phyloP scores from a whole-genome alignment of 1,284 basidiomycete genomes.

The Apiotrichum gracile region DNA sequence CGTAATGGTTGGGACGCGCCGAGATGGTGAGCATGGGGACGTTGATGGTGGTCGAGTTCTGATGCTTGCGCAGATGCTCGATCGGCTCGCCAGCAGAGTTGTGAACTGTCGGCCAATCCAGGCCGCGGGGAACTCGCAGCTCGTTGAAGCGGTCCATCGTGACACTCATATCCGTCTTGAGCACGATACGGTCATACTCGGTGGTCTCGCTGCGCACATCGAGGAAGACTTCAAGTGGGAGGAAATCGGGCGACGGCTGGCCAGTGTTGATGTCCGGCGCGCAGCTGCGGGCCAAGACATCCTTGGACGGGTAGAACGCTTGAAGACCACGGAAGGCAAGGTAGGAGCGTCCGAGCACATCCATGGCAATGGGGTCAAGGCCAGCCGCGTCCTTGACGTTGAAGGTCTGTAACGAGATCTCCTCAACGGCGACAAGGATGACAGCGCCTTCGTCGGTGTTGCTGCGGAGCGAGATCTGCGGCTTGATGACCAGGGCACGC shows the following conservation, averaged over 20 bases:
- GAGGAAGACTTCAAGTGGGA: constrained; percentile 84
- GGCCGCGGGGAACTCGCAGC: constrained; percentile 70
- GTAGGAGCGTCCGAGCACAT: constrained; percentile 77
- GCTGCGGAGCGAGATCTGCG: constrained; percentile 78
- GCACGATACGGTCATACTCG: constrained; percentile 82
- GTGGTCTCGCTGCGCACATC: constrained; percentile 74
- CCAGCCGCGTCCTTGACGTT: constrained; percentile 74
- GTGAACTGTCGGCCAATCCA: constrained; percentile 44
- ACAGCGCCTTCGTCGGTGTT: constrained; percentile 59
- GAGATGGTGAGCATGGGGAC: constrained; percentile 84
- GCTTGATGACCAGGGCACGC: constrained; percentile 79
- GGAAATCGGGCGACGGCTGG: constrained; percentile 44
- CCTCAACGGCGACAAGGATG: constrained; percentile 73
- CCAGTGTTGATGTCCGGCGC: not conserved
- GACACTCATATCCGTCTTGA: constrained; percentile 78
- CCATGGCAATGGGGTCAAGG: constrained; percentile 73
- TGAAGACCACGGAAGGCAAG: constrained; percentile 73
- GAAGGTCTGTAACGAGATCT: constrained; percentile 75
- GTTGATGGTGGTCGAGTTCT: constrained; percentile 76
- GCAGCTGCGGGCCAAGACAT: constrained; percentile 15
- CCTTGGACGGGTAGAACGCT: constrained; percentile 68
- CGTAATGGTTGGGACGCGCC: constrained; percentile 79
- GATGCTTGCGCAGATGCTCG: constrained; percentile 69
- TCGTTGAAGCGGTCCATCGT: constrained; percentile 95
- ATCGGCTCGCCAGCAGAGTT: constrained; percentile 48